Evolutionary conservation across 176 grass and related monocot species (phyloP), one percentile per base, ranked within the genome.

Genomic region (Oropetium thomaeum): DNA sequence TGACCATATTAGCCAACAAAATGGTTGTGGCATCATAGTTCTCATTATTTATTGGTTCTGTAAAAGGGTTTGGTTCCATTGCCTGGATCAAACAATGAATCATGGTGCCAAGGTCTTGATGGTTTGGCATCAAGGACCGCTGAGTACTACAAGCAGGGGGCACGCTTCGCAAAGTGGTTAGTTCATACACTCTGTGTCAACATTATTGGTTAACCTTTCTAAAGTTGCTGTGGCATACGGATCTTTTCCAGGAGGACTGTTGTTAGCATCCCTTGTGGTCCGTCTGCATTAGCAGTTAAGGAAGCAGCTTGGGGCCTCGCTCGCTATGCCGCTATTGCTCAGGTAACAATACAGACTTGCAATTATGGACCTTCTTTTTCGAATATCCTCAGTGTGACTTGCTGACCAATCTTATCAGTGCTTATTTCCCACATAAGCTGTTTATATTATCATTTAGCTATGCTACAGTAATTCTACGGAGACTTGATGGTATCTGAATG

Each of bases 71-170:
- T 99, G 79, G 96, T 99, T 70, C 91, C 96, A 37, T 86, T 99
- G 79, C 96, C 89, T 7, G 96, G 91, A 74, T 99, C 91, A 62
- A 99, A 95, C 70, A 95, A 86, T 79, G 96, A 99, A 75, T 99
- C 96, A 11, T 99, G 96, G 96, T 99, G 96, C 87, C 96, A 99
- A 95, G 96, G 96, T 43, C 86, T 99, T 62, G 96, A 99, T 76
- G 96, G 91, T 49, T 79, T 99, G 84, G 91, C 96, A 20, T 99
- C 96, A 75, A 90, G 96, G 86, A 90, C 84, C 81, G 89, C 91
- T 3, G 91, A 99, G 47, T 99, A 95, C 60, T 95, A 95, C 85
- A 99, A 95, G 64, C 91, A 99, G 85, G 96, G 96, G 14, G 96
- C 91, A 55, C 91, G 91, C 44, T 99, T 99, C 44, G 96, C 96